These are phyloP conservation scores for Chaetomium olivaceum DNA, from an alignment of 2,329 filamentous ascomycete genomes.

Conservation along the genomic window DNA sequence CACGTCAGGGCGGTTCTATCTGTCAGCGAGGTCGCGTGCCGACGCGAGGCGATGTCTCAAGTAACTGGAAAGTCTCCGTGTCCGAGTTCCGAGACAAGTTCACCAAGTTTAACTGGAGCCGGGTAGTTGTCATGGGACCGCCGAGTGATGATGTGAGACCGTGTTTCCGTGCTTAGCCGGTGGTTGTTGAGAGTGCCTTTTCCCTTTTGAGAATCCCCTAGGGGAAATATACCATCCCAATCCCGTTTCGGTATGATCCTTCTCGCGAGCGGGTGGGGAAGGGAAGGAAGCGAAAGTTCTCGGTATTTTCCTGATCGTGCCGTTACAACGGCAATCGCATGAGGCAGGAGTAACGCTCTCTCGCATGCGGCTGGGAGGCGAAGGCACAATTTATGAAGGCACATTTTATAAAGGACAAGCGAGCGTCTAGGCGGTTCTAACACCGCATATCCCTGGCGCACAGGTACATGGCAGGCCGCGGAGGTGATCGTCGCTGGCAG, in stretches of 20 bases:
- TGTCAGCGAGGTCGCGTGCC: constrained; percentile 2
- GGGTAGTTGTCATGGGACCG: neutral
- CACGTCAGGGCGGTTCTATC: too few relatives aligned
- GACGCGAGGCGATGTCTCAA: neutral
- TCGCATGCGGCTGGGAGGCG: neutral
- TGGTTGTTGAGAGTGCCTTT: neutral
- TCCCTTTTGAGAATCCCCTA: neutral
- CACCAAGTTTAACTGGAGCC: neutral
- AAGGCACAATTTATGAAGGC: too few relatives aligned
- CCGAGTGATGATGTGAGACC: neutral
- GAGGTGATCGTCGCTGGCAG: neutral
- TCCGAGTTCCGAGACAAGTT: neutral
- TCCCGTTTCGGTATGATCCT: neutral
- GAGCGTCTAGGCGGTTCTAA: neutral
- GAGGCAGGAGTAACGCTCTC: constrained; percentile 6
- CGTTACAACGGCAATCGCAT: neutral
- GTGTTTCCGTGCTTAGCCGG: neutral
- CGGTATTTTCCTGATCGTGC: neutral
- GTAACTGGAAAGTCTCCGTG: neutral
- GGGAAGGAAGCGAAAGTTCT: neutral
- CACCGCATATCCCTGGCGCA: neutral
- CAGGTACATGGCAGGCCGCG: neutral
- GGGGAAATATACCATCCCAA: neutral
- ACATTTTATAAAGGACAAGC: neutral
- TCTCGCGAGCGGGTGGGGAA: neutral